phyloP scores from a whole-genome alignment of 306 rosid species.

The Vigna trinervia region DNA sequence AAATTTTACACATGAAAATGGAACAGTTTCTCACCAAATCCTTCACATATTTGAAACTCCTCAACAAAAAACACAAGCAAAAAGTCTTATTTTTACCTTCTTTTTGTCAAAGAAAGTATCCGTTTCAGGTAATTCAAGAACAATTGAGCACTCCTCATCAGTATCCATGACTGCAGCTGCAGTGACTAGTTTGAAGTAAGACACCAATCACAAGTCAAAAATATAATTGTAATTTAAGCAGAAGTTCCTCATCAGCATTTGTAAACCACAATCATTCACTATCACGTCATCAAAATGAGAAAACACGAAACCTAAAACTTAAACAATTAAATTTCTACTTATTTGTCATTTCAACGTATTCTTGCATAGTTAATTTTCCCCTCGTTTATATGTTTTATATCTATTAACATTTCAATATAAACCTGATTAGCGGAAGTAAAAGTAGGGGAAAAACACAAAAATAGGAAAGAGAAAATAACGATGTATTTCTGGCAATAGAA shows the following conservation, averaged over 20 bases:
- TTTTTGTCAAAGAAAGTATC: constrained; percentile 65
- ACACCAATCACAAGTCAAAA: constrained; percentile 27
- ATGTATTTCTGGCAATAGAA: neutral
- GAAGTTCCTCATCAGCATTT: constrained; percentile 15
- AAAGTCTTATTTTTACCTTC: constrained; percentile 59
- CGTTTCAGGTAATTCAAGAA: constrained; percentile 66
- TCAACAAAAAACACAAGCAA: neutral
- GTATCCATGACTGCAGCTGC: constrained; percentile 52
- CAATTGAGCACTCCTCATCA: constrained; percentile 54
- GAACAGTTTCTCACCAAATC: neutral
- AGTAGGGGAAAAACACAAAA: neutral
- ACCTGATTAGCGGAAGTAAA: neutral
- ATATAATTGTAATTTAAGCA: constrained; percentile 19
- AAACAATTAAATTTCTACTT: constrained; percentile 26
- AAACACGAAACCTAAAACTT: constrained; percentile 1
- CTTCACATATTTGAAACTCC: constrained; percentile 36
- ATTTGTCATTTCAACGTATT: constrained; percentile 3
- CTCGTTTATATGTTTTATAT: neutral
- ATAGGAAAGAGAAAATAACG: neutral
- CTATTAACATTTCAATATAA: constrained; percentile 3
- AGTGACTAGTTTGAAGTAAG: constrained; percentile 20
- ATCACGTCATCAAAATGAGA: constrained; percentile 13
- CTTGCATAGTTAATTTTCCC: neutral
- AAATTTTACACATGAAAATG: constrained; percentile 29
- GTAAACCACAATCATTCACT: neutral